Percentiles rank a stretch among this genome's conserved stretches.
Evolutionary conservation across 2,329 filamentous ascomycete genomes (phyloP).

Genomic region (Aureobasidium zeae): DNA sequence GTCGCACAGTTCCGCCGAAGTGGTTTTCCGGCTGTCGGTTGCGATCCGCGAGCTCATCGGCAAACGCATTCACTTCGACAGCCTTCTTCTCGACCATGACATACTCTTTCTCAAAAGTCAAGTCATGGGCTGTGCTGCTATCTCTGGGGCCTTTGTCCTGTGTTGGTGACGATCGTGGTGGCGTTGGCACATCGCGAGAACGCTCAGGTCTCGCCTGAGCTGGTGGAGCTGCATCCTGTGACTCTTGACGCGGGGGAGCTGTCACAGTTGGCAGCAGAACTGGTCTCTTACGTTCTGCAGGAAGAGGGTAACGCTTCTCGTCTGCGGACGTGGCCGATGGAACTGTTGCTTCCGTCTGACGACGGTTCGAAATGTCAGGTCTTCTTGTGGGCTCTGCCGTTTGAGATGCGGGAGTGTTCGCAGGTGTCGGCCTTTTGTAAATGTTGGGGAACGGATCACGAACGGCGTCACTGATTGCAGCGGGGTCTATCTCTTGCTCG

Average conservation of each 20-base stretch:
- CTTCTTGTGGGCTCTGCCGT: neutral
- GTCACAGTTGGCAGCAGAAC: conserved; percentile 15
- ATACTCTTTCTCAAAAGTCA: conserved; percentile 86
- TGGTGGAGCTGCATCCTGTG: conserved; percentile 2
- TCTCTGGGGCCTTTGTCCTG: conserved; percentile 33
- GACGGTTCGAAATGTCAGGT: neutral
- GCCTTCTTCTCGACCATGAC: conserved; percentile 91
- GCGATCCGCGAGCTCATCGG: conserved; percentile 73
- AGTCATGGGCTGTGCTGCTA: conserved; percentile 63
- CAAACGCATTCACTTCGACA: conserved; percentile 94
- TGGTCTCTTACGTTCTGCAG: conserved; percentile 6
- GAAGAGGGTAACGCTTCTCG: neutral
- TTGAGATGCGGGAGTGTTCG: neutral
- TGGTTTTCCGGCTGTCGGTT: conserved; percentile 22
- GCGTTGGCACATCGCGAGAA: conserved; percentile 8
- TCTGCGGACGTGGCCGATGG: neutral
- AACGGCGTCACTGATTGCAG: conserved; percentile 6
- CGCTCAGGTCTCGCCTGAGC: conserved; percentile 6
- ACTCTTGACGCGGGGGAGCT: conserved; percentile 15
- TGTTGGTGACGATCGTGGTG: conserved; percentile 24
- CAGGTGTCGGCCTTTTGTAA: too few species aligned
- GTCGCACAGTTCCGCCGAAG: conserved; percentile 54
- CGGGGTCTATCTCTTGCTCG: conserved; percentile 13
- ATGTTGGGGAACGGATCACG: conserved; percentile 1
- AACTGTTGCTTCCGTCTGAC: neutral